A percentile compares a stretch with the other conserved stretches of the same genome.
These are phyloP conservation scores for Endocarpon pusillum DNA, from an alignment of 495 filamentous ascomycete species.

Conservation along the genomic window DNA sequence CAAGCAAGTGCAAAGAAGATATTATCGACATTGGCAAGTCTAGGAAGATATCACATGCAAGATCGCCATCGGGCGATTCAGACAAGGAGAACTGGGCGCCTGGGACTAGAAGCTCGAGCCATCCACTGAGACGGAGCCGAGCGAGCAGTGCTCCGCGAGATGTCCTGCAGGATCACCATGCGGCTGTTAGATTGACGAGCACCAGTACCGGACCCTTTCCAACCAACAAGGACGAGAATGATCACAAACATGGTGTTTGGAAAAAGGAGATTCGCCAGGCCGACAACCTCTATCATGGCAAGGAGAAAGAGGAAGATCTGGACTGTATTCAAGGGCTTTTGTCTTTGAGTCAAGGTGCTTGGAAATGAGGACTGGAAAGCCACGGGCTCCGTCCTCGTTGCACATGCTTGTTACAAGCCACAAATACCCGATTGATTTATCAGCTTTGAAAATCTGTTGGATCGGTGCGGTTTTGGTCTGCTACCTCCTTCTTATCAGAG, in stretches of 20 bases:
- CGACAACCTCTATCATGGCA: conserved; percentile 46
- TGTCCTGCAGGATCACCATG: conserved; percentile 31
- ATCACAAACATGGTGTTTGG: conserved; percentile 6
- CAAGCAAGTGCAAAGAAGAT: conserved; percentile 16
- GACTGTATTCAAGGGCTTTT: conserved; percentile 66
- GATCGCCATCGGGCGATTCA: conserved; percentile 45
- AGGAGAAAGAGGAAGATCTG: conserved; percentile 48
- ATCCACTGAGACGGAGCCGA: conserved; percentile 21
- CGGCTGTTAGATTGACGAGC: too few relatives aligned
- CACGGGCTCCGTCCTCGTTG: too few relatives aligned
- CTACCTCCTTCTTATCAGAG: too few relatives aligned
- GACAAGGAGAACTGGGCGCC: conserved; percentile 91
- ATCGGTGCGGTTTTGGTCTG: too few relatives aligned
- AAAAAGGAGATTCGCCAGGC: conserved; percentile 38
- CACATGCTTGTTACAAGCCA: too few relatives aligned
- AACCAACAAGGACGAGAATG: conserved; percentile 16
- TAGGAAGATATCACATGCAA: conserved; percentile 18
- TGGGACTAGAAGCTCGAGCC: conserved; percentile 23
- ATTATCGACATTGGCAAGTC: conserved; percentile 13
- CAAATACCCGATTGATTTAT: too few relatives aligned
- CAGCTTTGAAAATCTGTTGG: too few relatives aligned
- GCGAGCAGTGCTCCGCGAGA: conserved; percentile 21
- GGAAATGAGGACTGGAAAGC: too few relatives aligned
- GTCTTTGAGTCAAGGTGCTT: conserved; percentile 51
- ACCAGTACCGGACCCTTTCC: conserved; percentile 17